These are phyloP conservation scores for Aspergillus pseudoterreus DNA, from an alignment of 2,329 filamentous ascomycete species.

Conservation along the genomic window DNA sequence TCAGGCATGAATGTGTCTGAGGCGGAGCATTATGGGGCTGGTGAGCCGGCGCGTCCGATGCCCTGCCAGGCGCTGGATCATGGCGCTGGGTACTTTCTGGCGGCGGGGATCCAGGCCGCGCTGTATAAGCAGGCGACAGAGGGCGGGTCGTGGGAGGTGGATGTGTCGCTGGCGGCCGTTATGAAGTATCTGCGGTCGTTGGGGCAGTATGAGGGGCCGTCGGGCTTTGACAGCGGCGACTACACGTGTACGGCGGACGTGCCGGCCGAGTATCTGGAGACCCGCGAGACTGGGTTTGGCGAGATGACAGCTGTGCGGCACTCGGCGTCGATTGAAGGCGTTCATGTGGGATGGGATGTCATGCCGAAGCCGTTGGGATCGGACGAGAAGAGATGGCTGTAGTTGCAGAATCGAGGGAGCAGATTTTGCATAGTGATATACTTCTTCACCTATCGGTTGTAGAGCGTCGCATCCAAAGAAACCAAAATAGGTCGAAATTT, in stretches of 20 bases:
- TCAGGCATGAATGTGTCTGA: constrained; percentile 56
- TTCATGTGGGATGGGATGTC: constrained; percentile 47
- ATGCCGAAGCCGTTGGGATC: constrained; percentile 51
- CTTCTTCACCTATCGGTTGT: not conserved
- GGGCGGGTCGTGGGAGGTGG: constrained; percentile 50
- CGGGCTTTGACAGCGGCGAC: constrained; percentile 42
- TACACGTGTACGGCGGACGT: constrained; percentile 29
- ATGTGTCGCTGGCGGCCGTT: constrained; percentile 54
- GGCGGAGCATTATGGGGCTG: constrained; percentile 43
- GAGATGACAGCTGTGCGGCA: constrained; percentile 48
- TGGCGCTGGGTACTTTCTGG: constrained; percentile 53
- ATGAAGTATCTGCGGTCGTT: constrained; percentile 56
- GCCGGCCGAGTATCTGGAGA: constrained; percentile 40
- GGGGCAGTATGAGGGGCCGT: constrained; percentile 46
- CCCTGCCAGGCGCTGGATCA: constrained; percentile 59
- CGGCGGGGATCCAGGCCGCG: constrained; percentile 51
- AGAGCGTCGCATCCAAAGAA: not conserved
- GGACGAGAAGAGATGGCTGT: constrained; percentile 30
- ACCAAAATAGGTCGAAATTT: not conserved
- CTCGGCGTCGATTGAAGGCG: constrained; percentile 45
- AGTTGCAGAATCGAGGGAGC: not conserved
- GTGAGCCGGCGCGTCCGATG: constrained; percentile 39
- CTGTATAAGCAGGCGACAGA: constrained; percentile 45
- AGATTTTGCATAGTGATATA: too few relatives aligned
- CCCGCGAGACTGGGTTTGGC: constrained; percentile 45